phyloP scores from a whole-genome alignment of 345 rosid genomes.

The Eucalyptus fibrosa region DNA sequence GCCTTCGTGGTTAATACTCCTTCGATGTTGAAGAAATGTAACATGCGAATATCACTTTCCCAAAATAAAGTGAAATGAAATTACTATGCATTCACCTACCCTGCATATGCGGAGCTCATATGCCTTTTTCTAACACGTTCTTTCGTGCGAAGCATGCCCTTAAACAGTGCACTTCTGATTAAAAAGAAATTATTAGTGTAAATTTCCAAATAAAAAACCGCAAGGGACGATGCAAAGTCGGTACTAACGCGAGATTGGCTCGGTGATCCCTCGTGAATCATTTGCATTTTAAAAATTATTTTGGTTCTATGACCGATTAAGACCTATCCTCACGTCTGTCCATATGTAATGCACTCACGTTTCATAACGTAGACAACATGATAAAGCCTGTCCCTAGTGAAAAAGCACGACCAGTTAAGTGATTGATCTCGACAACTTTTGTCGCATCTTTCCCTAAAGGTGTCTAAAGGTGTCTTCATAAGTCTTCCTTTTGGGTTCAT shows the following conservation, averaged over 20 bases:
- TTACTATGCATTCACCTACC: neutral
- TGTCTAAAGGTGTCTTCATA: neutral
- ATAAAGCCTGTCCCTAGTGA: neutral
- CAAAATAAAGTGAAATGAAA: neutral
- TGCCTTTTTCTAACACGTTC: neutral
- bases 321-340: neutral
- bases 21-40: neutral
- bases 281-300: neutral
- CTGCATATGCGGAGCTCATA: neutral
- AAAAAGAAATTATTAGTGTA: neutral
- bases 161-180: neutral
- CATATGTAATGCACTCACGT: neutral
- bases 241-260: neutral
- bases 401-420: neutral
- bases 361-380: neutral
- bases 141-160: neutral
- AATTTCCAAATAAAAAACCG: neutral
- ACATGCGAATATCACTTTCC: neutral
- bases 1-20: neutral
- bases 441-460: neutral
- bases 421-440: neutral
- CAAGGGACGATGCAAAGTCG: neutral
- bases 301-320: neutral
- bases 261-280: neutral
- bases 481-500: neutral